phyloP scores from a whole-genome alignment of 2,329 filamentous ascomycete genomes.

The Ceratocystis albifundus region DNA sequence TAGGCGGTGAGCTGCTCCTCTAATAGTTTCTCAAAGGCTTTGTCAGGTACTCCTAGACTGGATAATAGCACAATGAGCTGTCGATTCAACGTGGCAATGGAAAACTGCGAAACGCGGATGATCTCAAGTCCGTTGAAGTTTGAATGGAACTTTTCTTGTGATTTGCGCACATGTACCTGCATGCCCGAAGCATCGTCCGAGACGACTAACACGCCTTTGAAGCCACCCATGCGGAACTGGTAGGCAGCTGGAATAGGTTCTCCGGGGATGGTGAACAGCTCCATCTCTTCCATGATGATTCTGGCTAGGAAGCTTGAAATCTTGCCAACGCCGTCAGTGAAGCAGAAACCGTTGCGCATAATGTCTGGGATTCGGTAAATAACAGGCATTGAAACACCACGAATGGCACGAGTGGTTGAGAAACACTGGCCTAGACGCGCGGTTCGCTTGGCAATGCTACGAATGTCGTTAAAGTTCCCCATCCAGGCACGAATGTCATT shows the following conservation, averaged over 20 bases:
- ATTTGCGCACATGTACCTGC: conserved; percentile 67
- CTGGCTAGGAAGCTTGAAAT: conserved; percentile 69
- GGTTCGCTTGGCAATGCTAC: conserved; percentile 75
- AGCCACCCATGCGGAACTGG: conserved; percentile 85
- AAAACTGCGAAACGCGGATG: conserved; percentile 65
- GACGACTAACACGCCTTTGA: conserved; percentile 75
- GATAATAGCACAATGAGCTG: conserved; percentile 83
- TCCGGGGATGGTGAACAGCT: conserved; percentile 30
- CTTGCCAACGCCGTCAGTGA: conserved; percentile 87
- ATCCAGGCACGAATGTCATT: conserved; percentile 73
- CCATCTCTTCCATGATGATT: conserved; percentile 60
- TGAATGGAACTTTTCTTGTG: conserved; percentile 77
- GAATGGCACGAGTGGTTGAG: conserved; percentile 73
- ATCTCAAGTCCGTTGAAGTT: conserved; percentile 67
- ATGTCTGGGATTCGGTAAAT: conserved; percentile 59
- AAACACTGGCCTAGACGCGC: conserved; percentile 90
- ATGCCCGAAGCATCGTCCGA: conserved; percentile 56
- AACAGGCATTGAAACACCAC: conserved; percentile 47
- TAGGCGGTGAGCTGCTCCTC: conserved; percentile 56
- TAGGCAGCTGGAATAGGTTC: conserved; percentile 59
- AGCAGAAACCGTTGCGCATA: conserved; percentile 54
- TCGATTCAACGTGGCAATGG: conserved; percentile 71
- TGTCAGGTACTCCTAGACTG: conserved; percentile 57
- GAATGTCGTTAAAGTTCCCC: conserved; percentile 73
- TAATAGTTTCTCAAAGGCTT: conserved; percentile 57